Percentiles rank a stretch among this genome's conserved stretches.
Conservation (phyloP, 495 filamentous ascomycete genomes). For the Aspergillus saccharolyticus region DNA sequence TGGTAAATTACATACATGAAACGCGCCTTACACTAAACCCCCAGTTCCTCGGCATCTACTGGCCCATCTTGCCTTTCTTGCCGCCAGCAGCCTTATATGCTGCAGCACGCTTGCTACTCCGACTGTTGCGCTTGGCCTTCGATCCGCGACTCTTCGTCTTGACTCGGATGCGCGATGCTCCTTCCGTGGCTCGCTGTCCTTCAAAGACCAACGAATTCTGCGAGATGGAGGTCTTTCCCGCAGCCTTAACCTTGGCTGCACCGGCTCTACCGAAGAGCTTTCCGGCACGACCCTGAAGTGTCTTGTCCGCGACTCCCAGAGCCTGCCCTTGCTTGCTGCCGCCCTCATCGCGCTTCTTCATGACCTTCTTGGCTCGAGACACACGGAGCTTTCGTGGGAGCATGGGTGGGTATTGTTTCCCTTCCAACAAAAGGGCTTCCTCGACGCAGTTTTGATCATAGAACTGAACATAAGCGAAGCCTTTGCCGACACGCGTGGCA, state of each 20-base stretch:
- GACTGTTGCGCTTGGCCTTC: slow-evolving; percentile 48
- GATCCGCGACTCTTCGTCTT: slow-evolving; percentile 56
- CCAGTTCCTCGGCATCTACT: neutral
- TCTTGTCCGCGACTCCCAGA: slow-evolving; percentile 61
- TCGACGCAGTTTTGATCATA: slow-evolving; percentile 84
- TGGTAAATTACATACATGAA: slow-evolving; percentile 2
- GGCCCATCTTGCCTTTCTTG: slow-evolving; percentile 28
- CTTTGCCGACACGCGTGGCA: slow-evolving; percentile 89
- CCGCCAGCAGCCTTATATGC: slow-evolving; percentile 61
- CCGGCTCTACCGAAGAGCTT: slow-evolving; percentile 80
- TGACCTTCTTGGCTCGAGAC: slow-evolving; percentile 69
- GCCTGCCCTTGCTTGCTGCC: slow-evolving; percentile 36
- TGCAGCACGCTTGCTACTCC: slow-evolving; percentile 54
- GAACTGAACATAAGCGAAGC: slow-evolving; percentile 98
- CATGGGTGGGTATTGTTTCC: slow-evolving; percentile 88
- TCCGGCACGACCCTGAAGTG: slow-evolving; percentile 69
- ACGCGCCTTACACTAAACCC: neutral
- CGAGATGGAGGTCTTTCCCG: slow-evolving; percentile 29
- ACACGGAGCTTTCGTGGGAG: slow-evolving; percentile 85
- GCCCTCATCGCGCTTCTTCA: slow-evolving; percentile 57
- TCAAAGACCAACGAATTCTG: slow-evolving; percentile 77
- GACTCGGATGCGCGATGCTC: slow-evolving; percentile 56
- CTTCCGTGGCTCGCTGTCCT: slow-evolving; percentile 71
- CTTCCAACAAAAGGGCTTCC: slow-evolving; percentile 75
- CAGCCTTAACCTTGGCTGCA: slow-evolving; percentile 57